Conservation (phyloP, 495 filamentous ascomycete species). For the Penicillium ucsense region DNA sequence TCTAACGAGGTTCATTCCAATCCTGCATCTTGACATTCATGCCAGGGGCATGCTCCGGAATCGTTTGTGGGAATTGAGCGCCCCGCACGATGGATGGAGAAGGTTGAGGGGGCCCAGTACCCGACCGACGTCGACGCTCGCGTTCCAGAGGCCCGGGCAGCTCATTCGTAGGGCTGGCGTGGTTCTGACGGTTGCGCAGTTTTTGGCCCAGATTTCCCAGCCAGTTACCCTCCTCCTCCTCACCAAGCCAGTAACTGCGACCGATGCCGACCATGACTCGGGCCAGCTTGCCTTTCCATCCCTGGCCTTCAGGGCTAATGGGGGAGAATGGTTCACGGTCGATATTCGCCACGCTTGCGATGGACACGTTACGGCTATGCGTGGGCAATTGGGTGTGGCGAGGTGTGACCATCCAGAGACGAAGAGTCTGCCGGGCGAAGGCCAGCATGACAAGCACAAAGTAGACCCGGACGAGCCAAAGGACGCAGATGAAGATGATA, state of each 20-base stretch:
- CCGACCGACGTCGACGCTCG: constrained; percentile 57
- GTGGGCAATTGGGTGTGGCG: constrained; percentile 36
- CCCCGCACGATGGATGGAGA: constrained; percentile 31
- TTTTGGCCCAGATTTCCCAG: constrained; percentile 45
- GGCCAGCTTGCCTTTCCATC: constrained; percentile 67
- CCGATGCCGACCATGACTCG: constrained; percentile 62
- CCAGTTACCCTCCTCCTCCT: constrained; percentile 48
- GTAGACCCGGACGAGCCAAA: constrained; percentile 68
- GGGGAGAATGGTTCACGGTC: constrained; percentile 63
- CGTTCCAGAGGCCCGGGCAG: constrained; percentile 50
- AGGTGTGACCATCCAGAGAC: constrained; percentile 40
- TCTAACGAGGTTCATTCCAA: constrained; percentile 29
- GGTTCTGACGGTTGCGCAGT: constrained; percentile 35
- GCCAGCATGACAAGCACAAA: constrained; percentile 71
- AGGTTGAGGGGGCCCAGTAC: constrained; percentile 52
- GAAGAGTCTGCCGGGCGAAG: constrained; percentile 63
- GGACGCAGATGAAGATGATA: constrained; percentile 57
- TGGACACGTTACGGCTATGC: constrained; percentile 36
- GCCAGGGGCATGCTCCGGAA: constrained; percentile 23
- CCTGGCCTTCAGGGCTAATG: constrained; percentile 57
- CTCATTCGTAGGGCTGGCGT: constrained; percentile 12
- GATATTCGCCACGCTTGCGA: constrained; percentile 36
- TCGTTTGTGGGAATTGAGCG: constrained; percentile 26
- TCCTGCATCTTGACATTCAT: constrained; percentile 35
- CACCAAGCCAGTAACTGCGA: constrained; percentile 67